phyloP scores from a whole-genome alignment of 768 basidiomycete species.

The Ephemerocybe angulata region DNA sequence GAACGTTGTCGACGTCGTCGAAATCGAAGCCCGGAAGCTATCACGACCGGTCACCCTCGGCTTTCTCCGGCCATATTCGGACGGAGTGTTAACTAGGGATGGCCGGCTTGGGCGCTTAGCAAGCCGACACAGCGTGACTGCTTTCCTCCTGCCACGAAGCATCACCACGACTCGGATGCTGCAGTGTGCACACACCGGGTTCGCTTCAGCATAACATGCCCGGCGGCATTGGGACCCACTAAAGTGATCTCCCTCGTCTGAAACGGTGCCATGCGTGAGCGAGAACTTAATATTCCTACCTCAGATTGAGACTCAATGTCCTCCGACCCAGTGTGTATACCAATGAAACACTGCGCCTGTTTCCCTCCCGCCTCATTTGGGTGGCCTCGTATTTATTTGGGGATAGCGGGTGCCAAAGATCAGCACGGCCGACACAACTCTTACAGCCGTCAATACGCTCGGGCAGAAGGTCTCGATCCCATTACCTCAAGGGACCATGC shows the following conservation, averaged over 20 bases:
- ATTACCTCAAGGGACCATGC: constrained; percentile 11
- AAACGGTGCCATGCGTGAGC: constrained; percentile 31
- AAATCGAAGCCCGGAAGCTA: neutral
- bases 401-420: constrained; percentile 10
- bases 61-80: too few species aligned
- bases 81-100: neutral
- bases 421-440: constrained; percentile 14
- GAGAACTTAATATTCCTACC: neutral
- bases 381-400: constrained; percentile 2
- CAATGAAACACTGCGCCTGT: constrained; percentile 45
- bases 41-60: too few species aligned
- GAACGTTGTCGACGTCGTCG: neutral
- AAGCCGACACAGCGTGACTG: neutral
- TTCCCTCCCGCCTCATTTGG: too few species aligned
- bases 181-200: neutral
- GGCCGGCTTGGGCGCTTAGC: neutral
- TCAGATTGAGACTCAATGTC: neutral
- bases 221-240: too few species aligned
- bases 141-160: too few species aligned
- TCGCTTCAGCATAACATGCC: too few species aligned
- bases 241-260: constrained; percentile 15
- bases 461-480: constrained; percentile 11
- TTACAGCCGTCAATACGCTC: constrained; percentile 3
- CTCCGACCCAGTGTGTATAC: constrained; percentile 29
- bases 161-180: neutral